Base-by-base conservation (phyloP, 805 yeast species). In the Lipomyces starkeyi region DNA sequence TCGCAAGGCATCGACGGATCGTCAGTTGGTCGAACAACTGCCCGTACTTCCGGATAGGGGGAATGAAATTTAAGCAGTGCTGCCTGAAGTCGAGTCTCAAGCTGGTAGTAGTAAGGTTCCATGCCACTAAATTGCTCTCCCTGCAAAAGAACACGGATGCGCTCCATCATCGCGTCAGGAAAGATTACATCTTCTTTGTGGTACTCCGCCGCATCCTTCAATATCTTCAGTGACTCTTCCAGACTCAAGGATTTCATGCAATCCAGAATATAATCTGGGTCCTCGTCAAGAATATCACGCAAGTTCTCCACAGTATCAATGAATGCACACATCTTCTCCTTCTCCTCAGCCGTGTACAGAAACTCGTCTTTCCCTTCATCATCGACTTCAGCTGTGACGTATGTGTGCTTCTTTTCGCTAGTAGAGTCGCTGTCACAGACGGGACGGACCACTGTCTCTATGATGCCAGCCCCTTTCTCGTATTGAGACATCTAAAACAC, bases 41-140 rank as follows among this genome's bases (percentile, higher is more conserved):
- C 85, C 76, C 91, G 82, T 25, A 88, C 91, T 76, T 88, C 91
- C 0, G 89, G 86, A 74, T 87, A 88, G 9, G 90, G 90, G 25
- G 87, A 84, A 72, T 81, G 62, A 55, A 63, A 81, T 76, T 68
- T 61, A 53, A 80, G 80, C 29, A 74, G 67, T 29, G 80, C 76
- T 20, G 81, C 83, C 56, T 73, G 71, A 20, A 73, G 40, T 55
- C 73, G 70, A 43, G 67, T 58, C n/a, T 74, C 73, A 25, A 66
- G 61, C 8, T 61, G 68, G 72, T 84, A 61, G 34, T 25, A 34
- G 8, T 27, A 20, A 1, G 35, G 13, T 8, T 27, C 62, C 20
- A 22, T 6, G n/a, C 34, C 35, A 8, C 49, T 43, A 43, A 3
- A 6, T 8, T 17, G 49, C 58, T 64, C 62, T 13, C 53, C 61